Evolutionary conservation across 1,139 yeast species (phyloP), one percentile per base, ranked within the genome.

Genomic region (Hansenula lynferdii): DNA sequence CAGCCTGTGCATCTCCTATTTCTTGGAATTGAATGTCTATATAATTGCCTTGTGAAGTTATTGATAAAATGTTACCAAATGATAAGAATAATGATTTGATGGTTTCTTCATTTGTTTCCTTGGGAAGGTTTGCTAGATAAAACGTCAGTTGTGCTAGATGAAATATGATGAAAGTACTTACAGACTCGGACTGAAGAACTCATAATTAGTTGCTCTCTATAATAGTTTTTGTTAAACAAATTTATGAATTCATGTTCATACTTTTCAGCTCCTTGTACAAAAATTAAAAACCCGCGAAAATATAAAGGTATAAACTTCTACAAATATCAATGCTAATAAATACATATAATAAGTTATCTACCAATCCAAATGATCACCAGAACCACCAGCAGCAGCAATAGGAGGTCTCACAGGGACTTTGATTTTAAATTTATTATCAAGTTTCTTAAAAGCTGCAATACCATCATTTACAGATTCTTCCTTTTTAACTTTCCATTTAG

Each of bases 401-500:
- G 39, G 31, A 11, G 37, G 32, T 42, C 55, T 43, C 11, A 31
- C 34, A 1, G 56, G 56, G 4, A 50, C 49, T 16, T 47, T 47
- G 29, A 51, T 47, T 23, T 42, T 43, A 37, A 45, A 51, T 25
- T 40, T 44, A 22, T 38, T 30, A 24, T 50, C 54, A 22, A 47
- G 29, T 23, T 31, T 35, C 34, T 40, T 38, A 31, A 41, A 44
- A 11, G 35, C 36, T 8, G 30, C 42, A 26, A 35, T 36, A 16
- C 35, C 40, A 18, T 39, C 38, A 30, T 36, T 20, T 6, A 18
- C 25, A 6, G 47, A 38, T 34, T 57, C 61, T 5, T 42, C 41
- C 25, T 47, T 49, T 35, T 47, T 50, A 15, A 60, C 60, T 39
- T 47, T 54, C 65, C 65, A 61, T 31, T 46, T 53, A 4, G 47